Evolutionary conservation across 1,284 basidiomycete species (phyloP).

Genomic region (Phylloporus gajari): DNA sequence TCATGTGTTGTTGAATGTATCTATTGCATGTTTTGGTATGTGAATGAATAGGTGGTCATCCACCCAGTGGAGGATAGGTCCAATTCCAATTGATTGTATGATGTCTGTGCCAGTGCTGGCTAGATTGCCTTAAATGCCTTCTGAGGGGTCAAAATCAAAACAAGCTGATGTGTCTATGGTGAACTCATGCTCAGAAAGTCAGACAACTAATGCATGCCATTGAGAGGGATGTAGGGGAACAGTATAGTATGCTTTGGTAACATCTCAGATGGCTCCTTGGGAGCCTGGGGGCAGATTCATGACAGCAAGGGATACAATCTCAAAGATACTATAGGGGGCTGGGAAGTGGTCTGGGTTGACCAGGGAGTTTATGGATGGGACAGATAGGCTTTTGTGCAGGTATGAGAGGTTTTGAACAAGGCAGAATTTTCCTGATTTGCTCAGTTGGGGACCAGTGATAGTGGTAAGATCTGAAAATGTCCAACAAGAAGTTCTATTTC

Average conservation of each 20-base stretch:
- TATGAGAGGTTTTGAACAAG: too few species aligned
- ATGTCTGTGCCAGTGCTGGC: slow-evolving; percentile 46
- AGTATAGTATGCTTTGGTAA: slow-evolving; percentile 17
- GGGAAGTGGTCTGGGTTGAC: not conserved
- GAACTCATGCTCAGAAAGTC: not conserved
- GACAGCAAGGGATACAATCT: not conserved
- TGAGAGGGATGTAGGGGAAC: slow-evolving; percentile 10
- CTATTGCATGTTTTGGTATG: not conserved
- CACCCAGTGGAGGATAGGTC: not conserved
- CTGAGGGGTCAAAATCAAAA: slow-evolving; percentile 47
- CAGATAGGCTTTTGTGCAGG: not conserved
- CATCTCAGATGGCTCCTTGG: slow-evolving; percentile 3
- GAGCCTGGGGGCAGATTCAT: too few species aligned
- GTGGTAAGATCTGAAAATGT: too few species aligned
- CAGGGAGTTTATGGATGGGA: slow-evolving; percentile 1
- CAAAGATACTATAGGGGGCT: slow-evolving; percentile 2
- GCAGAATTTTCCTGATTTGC: too few species aligned
- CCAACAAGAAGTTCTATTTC: too few species aligned
- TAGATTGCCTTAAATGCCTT: slow-evolving; percentile 44
- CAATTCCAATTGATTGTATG: slow-evolving; percentile 15
- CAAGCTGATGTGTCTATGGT: slow-evolving; percentile 12
- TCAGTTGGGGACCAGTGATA: too few species aligned
- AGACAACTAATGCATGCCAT: slow-evolving; percentile 6
- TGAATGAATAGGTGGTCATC: not conserved
- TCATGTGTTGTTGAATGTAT: too few species aligned